Evolutionary conservation across 1,284 basidiomycete species (phyloP), one percentile per base, ranked within the genome.

Genomic region (Sanghuangporus sanghuang): DNA sequence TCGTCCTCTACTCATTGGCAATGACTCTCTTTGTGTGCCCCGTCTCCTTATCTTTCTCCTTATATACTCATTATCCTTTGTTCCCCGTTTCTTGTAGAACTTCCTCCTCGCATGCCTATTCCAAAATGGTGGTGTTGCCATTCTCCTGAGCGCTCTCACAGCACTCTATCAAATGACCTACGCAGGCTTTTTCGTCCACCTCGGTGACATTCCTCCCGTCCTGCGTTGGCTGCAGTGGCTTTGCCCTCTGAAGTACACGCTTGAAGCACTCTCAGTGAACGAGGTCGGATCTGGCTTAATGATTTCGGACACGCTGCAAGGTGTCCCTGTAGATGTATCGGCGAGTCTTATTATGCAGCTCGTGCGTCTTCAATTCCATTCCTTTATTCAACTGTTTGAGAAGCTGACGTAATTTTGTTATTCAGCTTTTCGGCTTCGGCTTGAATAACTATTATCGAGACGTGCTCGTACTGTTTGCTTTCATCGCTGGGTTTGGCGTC

Each of bases 181-280:
- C 70, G 90, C 91, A 0, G 92, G 92, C 23, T 91, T 92, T 77
- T 91, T 96, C 73, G 91, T 95, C 56, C 90, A 95, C 72, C 79
- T 95, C 63, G 75, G 78, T 64, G 79, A 82, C 63, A 95, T 95
- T 66, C 92, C 93, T 1, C 89, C 89, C 0, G 91, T 92, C 0
- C 79, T 95, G 1, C 83, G 93, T 12, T 95, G 93, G 93, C 76
- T 96, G 54, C 89, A 95, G 70, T 96, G 91, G 89, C 67, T 91
- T 49, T 82, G 81, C 57, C 84, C 85, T 54, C 77, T 86, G 50
- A 86, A 93, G 74, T 95, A 88, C 72, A 81, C 81, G 9, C 79
- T 95, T 18, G 93, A 96, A 74, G 93, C 93, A 9, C 78, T 96
- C 8, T 80, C 89, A 3, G 90, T 96, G 39, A 96, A 96, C 72